Evolutionary conservation across 768 basidiomycete genomes (phyloP).

Genomic region (Leucocoprinus birnbaumii): DNA sequence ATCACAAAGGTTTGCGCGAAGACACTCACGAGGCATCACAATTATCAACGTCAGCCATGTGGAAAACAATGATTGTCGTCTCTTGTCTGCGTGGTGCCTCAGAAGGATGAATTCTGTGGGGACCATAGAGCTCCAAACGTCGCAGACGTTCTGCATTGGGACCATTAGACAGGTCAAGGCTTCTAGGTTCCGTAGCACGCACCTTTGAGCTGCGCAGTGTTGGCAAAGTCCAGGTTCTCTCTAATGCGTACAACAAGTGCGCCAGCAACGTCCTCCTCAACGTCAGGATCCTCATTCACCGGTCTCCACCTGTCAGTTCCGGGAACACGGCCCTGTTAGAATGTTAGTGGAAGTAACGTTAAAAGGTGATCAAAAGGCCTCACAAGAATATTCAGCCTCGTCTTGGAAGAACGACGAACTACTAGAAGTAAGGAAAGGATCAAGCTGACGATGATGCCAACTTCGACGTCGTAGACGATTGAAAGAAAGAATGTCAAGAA

Average conservation of each 20-base stretch:
- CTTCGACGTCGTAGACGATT: slow-evolving; percentile 88
- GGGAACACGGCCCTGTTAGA: slow-evolving; percentile 75
- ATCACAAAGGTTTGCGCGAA: not conserved
- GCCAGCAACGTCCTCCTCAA: slow-evolving; percentile 76
- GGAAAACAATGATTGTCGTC: slow-evolving; percentile 82
- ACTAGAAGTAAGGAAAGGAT: slow-evolving; percentile 87
- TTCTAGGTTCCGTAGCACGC: too few species aligned
- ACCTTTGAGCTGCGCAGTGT: slow-evolving; percentile 94
- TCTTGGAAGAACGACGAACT: slow-evolving; percentile 83
- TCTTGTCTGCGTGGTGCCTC: slow-evolving; percentile 78
- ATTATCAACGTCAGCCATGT: slow-evolving; percentile 87
- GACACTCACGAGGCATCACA: slow-evolving; percentile 87
- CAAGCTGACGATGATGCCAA: slow-evolving; percentile 87
- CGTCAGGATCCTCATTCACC: slow-evolving; percentile 83
- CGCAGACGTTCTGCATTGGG: slow-evolving; percentile 62
- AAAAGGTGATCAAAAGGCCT: slow-evolving; percentile 15
- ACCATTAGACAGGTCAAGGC: not conserved
- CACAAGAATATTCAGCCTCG: slow-evolving; percentile 89
- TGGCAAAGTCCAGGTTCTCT: slow-evolving; percentile 92
- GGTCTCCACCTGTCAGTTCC: slow-evolving; percentile 90
- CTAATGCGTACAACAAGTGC: slow-evolving; percentile 86
- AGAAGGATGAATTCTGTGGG: slow-evolving; percentile 78
- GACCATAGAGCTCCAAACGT: slow-evolving; percentile 86
- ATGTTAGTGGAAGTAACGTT: not conserved
- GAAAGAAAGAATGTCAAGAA: slow-evolving; percentile 83